A percentile compares a stretch with the other conserved stretches of the same genome.
These are phyloP conservation scores for Dalbergia cultrata DNA, from an alignment of 306 rosid genomes.

Conservation along the genomic window DNA sequence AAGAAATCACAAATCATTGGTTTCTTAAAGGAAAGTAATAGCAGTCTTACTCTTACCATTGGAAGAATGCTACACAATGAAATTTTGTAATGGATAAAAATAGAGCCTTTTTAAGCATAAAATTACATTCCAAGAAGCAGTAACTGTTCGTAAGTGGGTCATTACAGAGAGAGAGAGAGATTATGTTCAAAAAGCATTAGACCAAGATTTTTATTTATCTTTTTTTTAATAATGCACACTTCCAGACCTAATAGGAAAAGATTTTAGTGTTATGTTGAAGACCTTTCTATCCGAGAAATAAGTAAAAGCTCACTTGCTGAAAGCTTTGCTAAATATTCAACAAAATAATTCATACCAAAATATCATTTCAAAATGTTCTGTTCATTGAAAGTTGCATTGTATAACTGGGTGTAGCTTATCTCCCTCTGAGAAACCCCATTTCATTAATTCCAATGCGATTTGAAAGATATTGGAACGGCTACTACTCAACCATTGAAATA, in stretches of 20 bases:
- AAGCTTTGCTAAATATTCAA: slow-evolving; percentile 15
- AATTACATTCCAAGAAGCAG: slow-evolving; percentile 2
- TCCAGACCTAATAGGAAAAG: background rate
- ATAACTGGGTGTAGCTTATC: background rate
- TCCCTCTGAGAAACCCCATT: slow-evolving; percentile 7
- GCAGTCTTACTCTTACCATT: background rate
- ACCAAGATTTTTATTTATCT: background rate
- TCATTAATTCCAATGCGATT: slow-evolving; percentile 19
- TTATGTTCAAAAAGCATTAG: background rate
- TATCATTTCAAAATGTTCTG: background rate
- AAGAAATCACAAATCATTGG: slow-evolving; percentile 20
- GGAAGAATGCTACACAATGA: slow-evolving; percentile 2
- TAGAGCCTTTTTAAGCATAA: background rate
- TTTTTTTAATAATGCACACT: background rate
- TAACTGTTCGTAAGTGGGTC: too few species aligned
- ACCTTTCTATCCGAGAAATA: background rate
- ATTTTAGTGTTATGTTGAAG: too few species aligned
- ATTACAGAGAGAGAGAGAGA: background rate
- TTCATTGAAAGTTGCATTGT: background rate
- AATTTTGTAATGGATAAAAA: background rate
- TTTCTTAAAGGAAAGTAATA: background rate
- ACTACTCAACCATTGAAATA: slow-evolving; percentile 12
- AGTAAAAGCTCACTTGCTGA: slow-evolving; percentile 1
- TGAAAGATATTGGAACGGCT: slow-evolving; percentile 15
- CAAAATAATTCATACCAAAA: slow-evolving; percentile 1